Percentiles rank a stretch among this genome's conserved stretches.
These are phyloP conservation scores for Chlamydomonas schloesseri DNA, from an alignment of 139 green algal species.

Conservation along the genomic window DNA sequence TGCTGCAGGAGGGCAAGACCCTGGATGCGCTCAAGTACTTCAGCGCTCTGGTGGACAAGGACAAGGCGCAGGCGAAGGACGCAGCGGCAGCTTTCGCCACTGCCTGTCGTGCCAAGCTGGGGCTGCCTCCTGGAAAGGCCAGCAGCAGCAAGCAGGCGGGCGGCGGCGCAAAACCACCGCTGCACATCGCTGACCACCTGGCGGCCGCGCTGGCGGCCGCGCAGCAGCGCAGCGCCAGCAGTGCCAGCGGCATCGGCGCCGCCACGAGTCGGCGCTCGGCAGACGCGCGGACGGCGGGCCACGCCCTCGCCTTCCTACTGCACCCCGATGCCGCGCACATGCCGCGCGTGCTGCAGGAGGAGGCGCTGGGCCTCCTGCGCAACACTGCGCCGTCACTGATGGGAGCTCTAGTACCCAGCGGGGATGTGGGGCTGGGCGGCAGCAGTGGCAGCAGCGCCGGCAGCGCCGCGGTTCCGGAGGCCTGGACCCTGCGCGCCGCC, in stretches of 20 bases:
- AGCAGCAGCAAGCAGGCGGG: background rate
- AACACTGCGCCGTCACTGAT: background rate
- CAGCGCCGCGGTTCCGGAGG: background rate
- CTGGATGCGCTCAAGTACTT: constrained; percentile 48
- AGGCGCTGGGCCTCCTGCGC: constrained; percentile 26
- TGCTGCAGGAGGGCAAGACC: constrained; percentile 49
- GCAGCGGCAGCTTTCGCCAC: background rate
- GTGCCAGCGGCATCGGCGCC: too few species aligned
- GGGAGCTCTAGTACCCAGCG: background rate
- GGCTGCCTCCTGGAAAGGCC: background rate
- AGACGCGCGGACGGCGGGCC: background rate
- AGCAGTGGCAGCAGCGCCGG: background rate
- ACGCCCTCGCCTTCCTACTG: constrained; percentile 55
- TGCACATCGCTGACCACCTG: constrained; percentile 21
- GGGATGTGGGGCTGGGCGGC: too few species aligned
- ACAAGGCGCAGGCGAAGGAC: constrained; percentile 7
- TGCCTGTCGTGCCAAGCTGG: constrained; percentile 32
- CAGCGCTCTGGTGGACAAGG: background rate
- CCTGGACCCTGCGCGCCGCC: background rate
- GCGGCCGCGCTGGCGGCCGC: background rate
- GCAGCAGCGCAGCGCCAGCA: background rate
- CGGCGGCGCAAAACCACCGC: background rate
- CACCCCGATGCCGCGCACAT: constrained; percentile 38
- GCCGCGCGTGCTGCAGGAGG: background rate
- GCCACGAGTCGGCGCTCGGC: background rate